A percentile compares a stretch with the other conserved stretches of the same genome.
phyloP scores from a whole-genome alignment of 768 basidiomycete genomes.

The Rhizopogon vinicolor region DNA sequence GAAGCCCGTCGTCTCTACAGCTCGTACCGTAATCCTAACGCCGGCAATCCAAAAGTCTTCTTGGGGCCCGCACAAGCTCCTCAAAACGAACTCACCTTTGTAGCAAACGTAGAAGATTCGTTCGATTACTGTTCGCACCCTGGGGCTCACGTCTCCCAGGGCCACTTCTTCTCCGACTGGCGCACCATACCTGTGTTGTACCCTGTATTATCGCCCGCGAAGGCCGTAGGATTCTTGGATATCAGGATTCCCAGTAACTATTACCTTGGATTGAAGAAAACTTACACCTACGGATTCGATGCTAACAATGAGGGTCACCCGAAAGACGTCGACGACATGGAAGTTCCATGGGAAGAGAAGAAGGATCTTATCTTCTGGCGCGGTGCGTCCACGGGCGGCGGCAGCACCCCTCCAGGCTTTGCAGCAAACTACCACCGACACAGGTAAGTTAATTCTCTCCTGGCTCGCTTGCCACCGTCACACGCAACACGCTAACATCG shows the following conservation, averaged over 20 bases:
- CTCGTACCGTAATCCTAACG: conserved; percentile 54
- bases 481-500: not conserved
- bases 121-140: conserved; percentile 80
- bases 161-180: conserved; percentile 98
- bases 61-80: conserved; percentile 18
- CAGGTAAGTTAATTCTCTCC: conserved; percentile 38
- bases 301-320: conserved; percentile 57
- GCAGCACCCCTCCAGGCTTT: conserved; percentile 82
- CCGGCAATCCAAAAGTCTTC: conserved; percentile 23
- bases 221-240: conserved; percentile 79
- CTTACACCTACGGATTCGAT: conserved; percentile 96
- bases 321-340: conserved; percentile 80
- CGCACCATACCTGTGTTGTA: conserved; percentile 80
- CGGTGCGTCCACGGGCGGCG: conserved; percentile 94
- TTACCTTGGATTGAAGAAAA: conserved; percentile 63
- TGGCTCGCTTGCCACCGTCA: conserved; percentile 2
- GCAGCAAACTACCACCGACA: conserved; percentile 83
- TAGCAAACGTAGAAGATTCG: conserved; percentile 50
- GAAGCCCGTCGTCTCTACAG: conserved; percentile 80
- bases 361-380: conserved; percentile 86
- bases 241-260: conserved; percentile 96
- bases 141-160: conserved; percentile 82
- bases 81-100: conserved; percentile 26
- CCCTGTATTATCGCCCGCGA: conserved; percentile 92
- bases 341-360: conserved; percentile 87